phyloP scores from a whole-genome alignment of 352 stramenopile genomes.

The Globisporangium spinosum region DNA sequence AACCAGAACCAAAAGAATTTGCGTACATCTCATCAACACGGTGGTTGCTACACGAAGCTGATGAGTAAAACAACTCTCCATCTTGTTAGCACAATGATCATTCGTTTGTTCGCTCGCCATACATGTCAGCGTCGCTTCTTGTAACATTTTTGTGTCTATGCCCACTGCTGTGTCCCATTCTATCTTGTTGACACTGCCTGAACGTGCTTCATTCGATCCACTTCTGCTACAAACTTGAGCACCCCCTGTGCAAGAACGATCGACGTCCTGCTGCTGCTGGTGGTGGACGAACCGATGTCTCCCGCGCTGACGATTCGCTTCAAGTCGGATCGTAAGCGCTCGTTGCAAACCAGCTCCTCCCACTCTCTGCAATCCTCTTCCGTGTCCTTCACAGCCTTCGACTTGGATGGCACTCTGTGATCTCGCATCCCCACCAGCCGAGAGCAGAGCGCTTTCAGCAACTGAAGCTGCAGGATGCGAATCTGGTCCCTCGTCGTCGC shows the following conservation, averaged over 20 bases:
- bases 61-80: background rate
- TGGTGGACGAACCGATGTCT: background rate
- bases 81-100: constrained; percentile 5
- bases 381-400: background rate
- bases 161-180: background rate
- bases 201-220: background rate
- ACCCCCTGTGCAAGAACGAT: constrained; percentile 43
- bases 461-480: constrained; percentile 46
- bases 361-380: constrained; percentile 24
- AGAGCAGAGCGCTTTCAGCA: constrained; percentile 44
- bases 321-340: constrained; percentile 45
- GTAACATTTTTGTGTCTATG: background rate
- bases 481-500: constrained; percentile 29
- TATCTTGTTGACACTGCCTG: constrained; percentile 3
- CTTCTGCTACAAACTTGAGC: constrained; percentile 26
- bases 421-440: constrained; percentile 25
- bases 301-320: constrained; percentile 28
- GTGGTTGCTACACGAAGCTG: background rate
- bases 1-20: no score
- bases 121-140: background rate
- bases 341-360: constrained; percentile 42
- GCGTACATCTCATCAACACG: background rate
- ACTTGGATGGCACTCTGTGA: constrained; percentile 2
- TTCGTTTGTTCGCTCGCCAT: background rate
- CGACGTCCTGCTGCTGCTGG: constrained; percentile 30